Evolutionary conservation across 768 basidiomycete species (phyloP), one percentile per base, ranked within the genome.

Genomic region (Calocybe gangraenosa): DNA sequence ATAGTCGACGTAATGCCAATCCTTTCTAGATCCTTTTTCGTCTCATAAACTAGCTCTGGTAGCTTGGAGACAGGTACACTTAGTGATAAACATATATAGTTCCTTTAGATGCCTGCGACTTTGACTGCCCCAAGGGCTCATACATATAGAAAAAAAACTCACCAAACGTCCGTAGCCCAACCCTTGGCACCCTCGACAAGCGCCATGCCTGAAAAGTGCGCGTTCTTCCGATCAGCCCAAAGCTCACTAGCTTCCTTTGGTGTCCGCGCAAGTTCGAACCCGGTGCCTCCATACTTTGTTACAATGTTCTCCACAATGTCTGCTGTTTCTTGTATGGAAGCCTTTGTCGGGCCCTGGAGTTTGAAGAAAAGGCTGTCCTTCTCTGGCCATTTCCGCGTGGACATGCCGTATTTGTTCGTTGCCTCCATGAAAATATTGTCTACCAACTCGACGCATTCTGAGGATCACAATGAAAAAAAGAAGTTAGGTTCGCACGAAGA

Each of bases 361-460:
- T 92, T 91, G 75, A 95, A 87, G 68, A 92, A 90, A 9, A 95
- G 71, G 17, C 76, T 80, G 58, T 91, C 87, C 20, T 66, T 68
- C 42, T 75, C 79, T 0, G 76, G 75, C 64, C 81, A 90, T 48
- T 73, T 73, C 32, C 69, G 73, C 30, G 61, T 60, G 21, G 76
- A 82, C 50, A 66, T 71, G 53, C 78, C 79, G 45, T 67, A 75
- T 35, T 67, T 65, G 61, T 85, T 83, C 31, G 74, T 72, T 4
- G 83, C 75, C 25, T 68, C 62, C 76, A 90, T 84, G 62, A 82
- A 81, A 35, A 71, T 63, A 37, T 79, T 75, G 59, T 95, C 92
- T 20, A 88, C 71, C 6, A 92, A 77, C 55, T 94, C 92, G 30
- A 92, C 79, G 47, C 91, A 93, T 70, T 92, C 89, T 84, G 40